These are phyloP conservation scores for Leptographium radiaticola DNA, from an alignment of 2,329 filamentous ascomycete species.

Conservation along the genomic window DNA sequence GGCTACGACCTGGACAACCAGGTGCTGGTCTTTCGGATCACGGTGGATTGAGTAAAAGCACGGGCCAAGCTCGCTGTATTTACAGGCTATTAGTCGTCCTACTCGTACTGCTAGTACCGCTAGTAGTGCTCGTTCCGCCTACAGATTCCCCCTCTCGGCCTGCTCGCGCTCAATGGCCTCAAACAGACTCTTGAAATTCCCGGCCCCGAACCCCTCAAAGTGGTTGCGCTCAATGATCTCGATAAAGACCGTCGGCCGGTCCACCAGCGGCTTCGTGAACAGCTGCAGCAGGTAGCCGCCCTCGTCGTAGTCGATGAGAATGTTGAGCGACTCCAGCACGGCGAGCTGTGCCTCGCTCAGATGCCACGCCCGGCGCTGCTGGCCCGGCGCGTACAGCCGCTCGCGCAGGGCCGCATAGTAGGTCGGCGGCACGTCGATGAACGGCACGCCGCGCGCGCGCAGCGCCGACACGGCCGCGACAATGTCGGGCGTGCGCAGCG, in stretches of 20 bases:
- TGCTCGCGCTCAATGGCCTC: conserved; percentile 94
- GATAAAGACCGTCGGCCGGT: conserved; percentile 87
- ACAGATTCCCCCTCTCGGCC: conserved; percentile 72
- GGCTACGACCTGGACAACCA: conserved; percentile 48
- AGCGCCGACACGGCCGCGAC: conserved; percentile 63
- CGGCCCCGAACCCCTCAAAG: conserved; percentile 85
- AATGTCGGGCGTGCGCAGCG: conserved; percentile 71
- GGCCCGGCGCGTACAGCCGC: conserved; percentile 33
- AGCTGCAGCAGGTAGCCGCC: conserved; percentile 68
- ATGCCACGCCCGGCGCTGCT: conserved; percentile 28
- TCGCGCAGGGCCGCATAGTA: conserved; percentile 72
- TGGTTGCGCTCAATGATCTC: conserved; percentile 91
- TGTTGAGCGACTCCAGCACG: conserved; percentile 62
- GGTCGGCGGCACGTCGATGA: conserved; percentile 76
- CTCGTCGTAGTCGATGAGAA: conserved; percentile 92
- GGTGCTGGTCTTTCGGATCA: conserved; percentile 46
- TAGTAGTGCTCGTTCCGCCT: not conserved
- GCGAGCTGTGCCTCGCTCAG: conserved; percentile 66
- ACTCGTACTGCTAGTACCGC: too few species aligned
- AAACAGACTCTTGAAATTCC: conserved; percentile 91
- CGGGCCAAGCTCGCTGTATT: too few species aligned
- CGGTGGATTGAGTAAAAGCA: conserved; percentile 8
- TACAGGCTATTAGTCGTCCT: too few species aligned
- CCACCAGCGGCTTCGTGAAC: conserved; percentile 81
- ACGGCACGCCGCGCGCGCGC: conserved; percentile 78